Evolutionary conservation across 2,329 filamentous ascomycete species (phyloP).

Genomic region (Alternaria solani): DNA sequence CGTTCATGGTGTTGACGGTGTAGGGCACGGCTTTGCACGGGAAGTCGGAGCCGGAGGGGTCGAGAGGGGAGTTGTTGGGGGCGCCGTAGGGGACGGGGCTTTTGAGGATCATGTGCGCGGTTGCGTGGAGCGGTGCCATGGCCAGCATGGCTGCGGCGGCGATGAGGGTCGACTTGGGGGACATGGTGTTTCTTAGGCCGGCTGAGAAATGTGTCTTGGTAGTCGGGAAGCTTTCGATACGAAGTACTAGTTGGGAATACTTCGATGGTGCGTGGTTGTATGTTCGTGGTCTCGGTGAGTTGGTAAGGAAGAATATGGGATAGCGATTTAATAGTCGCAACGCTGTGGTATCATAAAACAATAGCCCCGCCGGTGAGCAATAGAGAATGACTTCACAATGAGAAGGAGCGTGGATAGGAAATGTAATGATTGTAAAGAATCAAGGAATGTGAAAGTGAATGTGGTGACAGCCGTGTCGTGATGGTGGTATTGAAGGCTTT

Average conservation of each 20-base stretch:
- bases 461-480: slow-evolving; percentile 4
- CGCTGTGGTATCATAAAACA: slow-evolving; percentile 19
- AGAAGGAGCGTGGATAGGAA: slow-evolving; percentile 23
- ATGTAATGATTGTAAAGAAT: background rate
- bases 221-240: slow-evolving; percentile 7
- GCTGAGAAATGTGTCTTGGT: slow-evolving; percentile 7
- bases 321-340: slow-evolving; percentile 19
- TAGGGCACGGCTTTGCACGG: slow-evolving; percentile 72
- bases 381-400: slow-evolving; percentile 30
- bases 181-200: slow-evolving; percentile 19
- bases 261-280: slow-evolving; percentile 7
- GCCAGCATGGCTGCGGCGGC: slow-evolving; percentile 35
- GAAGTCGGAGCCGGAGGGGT: slow-evolving; percentile 68
- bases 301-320: slow-evolving; percentile 15
- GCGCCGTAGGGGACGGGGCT: slow-evolving; percentile 70
- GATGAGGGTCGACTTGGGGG: slow-evolving; percentile 16
- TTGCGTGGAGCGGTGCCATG: slow-evolving; percentile 62
- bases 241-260: background rate
- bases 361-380: slow-evolving; percentile 20
- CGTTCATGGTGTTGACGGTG: slow-evolving; percentile 63
- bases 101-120: slow-evolving; percentile 78
- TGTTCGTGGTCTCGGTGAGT: slow-evolving; percentile 21
- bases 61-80: slow-evolving; percentile 69
- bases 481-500: background rate
- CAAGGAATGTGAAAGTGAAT: slow-evolving; percentile 29